Base-by-base conservation (phyloP, 1,284 basidiomycete species). In the Ganoderma resinaceum region DNA sequence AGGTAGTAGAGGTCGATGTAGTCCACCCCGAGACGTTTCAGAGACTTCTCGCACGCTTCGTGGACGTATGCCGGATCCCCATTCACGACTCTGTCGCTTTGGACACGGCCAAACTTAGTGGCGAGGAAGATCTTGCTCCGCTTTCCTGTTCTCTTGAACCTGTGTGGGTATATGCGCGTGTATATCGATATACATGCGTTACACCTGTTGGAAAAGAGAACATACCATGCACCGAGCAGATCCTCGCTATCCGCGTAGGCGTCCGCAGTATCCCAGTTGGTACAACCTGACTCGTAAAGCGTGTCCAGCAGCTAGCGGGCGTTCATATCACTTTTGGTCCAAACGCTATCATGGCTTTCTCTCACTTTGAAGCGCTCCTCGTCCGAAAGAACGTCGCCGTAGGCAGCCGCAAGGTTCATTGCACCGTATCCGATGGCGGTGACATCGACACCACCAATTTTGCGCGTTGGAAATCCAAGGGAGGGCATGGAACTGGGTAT, bases 81-180 rank as follows among this genome's bases (percentile, higher is more conserved):
- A 31, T 74, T 70, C 52, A 76, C 65, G 3, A 43, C 16, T 26
- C 66, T 60, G 14, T 37, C 20, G 18, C 42, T 59, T 6, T 23
- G 4, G 8, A 61, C 42, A 43, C 78, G 1, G 20, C 81, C 82
- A 49, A 83, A 83, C 73, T 86, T 86, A 65, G 84, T 86, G 0
- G 82, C 83, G 5, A 86, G 79, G 75, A 86, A 86, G 58, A 86
- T 82, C 53, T 49, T 33, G 29, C 33, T 20, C 29, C 52, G 52
- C 11, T 55, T 55, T 7, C 52, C 31, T 2, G 52, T 31, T n/a
- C 74, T 76, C 67, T 80, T 79, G 72, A 83, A 80, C 81, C 80
- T 80, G 9, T 2, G 12, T 14, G 29, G 18, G 52, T 53, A 31
- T 16, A 31, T 53, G 23, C 43, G 8, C n/a, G n/a, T 4, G 20